A percentile compares a stretch with the other conserved stretches of the same genome.
These are phyloP conservation scores for Diaporthe citri DNA, from an alignment of 2,329 filamentous ascomycete genomes.

Conservation along the genomic window DNA sequence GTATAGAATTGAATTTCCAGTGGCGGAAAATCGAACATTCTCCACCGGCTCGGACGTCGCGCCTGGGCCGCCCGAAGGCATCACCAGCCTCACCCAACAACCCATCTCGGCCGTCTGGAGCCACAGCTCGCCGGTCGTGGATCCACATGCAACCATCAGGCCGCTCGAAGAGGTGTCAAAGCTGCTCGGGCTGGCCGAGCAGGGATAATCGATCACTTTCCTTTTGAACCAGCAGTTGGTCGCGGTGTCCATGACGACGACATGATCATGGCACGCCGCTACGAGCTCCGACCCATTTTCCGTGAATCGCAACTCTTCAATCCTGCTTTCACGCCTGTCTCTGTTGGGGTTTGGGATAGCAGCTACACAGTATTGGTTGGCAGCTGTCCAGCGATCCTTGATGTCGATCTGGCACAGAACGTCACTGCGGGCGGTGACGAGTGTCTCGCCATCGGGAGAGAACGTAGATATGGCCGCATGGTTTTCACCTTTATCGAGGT, in stretches of 20 bases:
- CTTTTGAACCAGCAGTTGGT: neutral
- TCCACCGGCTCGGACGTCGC: neutral
- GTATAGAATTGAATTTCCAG: neutral
- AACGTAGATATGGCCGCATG: neutral
- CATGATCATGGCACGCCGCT: neutral
- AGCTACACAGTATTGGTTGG: neutral
- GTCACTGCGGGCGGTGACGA: neutral
- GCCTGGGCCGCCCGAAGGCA: neutral
- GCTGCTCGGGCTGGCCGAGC: neutral
- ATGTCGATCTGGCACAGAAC: neutral
- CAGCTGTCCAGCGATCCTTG: neutral
- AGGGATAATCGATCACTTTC: neutral
- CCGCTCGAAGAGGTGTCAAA: neutral
- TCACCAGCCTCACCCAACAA: neutral
- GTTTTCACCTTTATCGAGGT: neutral
- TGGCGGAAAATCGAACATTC: neutral
- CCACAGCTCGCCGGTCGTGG: neutral
- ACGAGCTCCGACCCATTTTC: neutral
- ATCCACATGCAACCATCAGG: neutral
- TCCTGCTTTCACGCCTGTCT: neutral
- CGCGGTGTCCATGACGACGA: neutral
- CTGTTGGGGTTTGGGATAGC: neutral
- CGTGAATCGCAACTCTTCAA: neutral
- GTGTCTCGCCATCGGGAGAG: neutral
- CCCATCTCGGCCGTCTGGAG: neutral